These are phyloP conservation scores for Aspergillus hortae DNA, from an alignment of 2,329 filamentous ascomycete species.

Conservation along the genomic window DNA sequence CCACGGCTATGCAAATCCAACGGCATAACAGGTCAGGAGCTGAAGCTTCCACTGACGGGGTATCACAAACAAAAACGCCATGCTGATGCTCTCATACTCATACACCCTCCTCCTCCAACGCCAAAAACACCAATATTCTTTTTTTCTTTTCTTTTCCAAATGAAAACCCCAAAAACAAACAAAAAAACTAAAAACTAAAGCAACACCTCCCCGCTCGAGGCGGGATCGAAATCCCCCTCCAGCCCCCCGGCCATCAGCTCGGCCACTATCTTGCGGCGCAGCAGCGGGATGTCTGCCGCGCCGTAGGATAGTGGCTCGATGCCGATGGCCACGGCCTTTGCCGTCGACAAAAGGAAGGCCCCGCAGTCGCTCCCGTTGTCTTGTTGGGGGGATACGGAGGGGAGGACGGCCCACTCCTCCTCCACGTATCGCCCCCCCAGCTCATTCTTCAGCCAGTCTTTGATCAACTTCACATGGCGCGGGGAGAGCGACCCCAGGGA, in stretches of 20 bases:
- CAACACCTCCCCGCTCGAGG: slow-evolving; percentile 17
- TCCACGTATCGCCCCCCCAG: slow-evolving; percentile 38
- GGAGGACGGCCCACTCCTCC: slow-evolving; percentile 42
- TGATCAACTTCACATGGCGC: slow-evolving; percentile 32
- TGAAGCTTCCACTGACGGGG: slow-evolving; percentile 20
- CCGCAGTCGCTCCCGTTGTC: slow-evolving; percentile 48
- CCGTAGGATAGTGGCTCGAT: slow-evolving; percentile 43
- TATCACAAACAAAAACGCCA: slow-evolving; percentile 13
- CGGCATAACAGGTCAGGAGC: slow-evolving; percentile 14
- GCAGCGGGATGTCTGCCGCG: slow-evolving; percentile 35
- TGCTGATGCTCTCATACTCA: not conserved
- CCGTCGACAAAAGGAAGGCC: slow-evolving; percentile 48
- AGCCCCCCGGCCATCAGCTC: slow-evolving; percentile 47
- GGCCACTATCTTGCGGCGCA: slow-evolving; percentile 46
- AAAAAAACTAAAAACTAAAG: slow-evolving; percentile 14
- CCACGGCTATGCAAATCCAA: not conserved
- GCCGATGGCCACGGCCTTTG: slow-evolving; percentile 45
- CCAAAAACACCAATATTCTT: too few relatives aligned
- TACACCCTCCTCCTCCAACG: not conserved
- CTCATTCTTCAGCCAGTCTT: slow-evolving; percentile 42
- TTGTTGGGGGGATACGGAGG: slow-evolving; percentile 42
- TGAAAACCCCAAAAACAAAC: not conserved
- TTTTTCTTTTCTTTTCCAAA: too few relatives aligned
- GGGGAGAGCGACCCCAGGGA: slow-evolving; percentile 35
- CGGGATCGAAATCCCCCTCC: slow-evolving; percentile 39